Base-by-base conservation (phyloP, 306 rosid species). In the Mimosa bimucronata region DNA sequence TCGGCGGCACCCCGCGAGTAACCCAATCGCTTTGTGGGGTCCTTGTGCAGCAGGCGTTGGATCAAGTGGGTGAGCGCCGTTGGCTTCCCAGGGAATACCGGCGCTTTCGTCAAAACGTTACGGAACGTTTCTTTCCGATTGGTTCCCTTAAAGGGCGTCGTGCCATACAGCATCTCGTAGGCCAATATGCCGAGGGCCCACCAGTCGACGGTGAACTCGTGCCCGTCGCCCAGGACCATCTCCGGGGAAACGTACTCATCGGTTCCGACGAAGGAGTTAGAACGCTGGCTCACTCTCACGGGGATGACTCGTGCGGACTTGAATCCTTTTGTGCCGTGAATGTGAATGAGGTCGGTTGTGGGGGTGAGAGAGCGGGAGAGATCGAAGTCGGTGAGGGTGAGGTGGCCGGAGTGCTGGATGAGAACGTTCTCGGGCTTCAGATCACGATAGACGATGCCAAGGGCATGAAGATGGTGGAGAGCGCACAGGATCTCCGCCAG, bases 171-270 rank as follows among this genome's bases (percentile, higher is more conserved):
- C 91, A 92, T 88, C 92, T 95, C 99, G 88, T 90, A 90, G 1
- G 88, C 80, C 8, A 95, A 68, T 2, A 95, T 83, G 3, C 99
- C 99, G 0, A 95, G 78, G 67, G 93, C 98, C 99, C 99, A 95
- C 97, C 97, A 95, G 58, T 95, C 99, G 0, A 95, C 99, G 21
- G 98, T 89, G 78, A 95, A 95, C 80, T 91, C 99, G 76, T 95
- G 99, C 0, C 99, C 99, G 0, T 93, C 97, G 5, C 98, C 99
- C 5, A 94, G 88, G 0, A 95, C 86, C 2, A 95, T 88, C 87
- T 93, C 99, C 11, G 99, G 99, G 4, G 99, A 81, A 12, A 95
- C 97, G 86, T 95, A 95, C 74, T 95, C 99, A 73, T 90, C 97
- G 3, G 99, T 95, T 3, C 99, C 99, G 37, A 95, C 99, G 73